Conservation (phyloP, 2,329 filamentous ascomycete species). For the Beauveria sp. region DNA sequence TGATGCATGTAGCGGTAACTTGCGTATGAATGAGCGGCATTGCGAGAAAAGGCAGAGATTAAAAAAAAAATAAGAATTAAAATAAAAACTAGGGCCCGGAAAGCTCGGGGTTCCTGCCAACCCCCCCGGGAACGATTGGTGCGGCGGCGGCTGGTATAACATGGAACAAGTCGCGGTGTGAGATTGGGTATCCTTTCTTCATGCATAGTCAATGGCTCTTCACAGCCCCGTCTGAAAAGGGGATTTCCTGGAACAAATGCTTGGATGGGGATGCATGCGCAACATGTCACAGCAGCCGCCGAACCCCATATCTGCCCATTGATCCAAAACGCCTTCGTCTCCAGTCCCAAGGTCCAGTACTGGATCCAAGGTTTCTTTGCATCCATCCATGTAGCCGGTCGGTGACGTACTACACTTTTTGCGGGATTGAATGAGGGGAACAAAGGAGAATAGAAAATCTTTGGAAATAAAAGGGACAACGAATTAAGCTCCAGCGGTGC, state of each 20-base stretch:
- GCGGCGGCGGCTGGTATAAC: background rate
- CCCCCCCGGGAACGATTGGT: background rate
- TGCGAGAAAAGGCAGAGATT: too few species aligned
- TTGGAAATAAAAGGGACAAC: too few species aligned
- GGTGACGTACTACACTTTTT: slow-evolving; percentile 6
- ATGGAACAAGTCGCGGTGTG: background rate
- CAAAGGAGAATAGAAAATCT: too few species aligned
- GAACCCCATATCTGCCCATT: background rate
- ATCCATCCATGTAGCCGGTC: background rate
- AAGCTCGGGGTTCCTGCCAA: background rate
- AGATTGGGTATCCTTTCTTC: background rate
- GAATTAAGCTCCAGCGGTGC: too few species aligned
- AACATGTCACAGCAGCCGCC: slow-evolving; percentile 4
- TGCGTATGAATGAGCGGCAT: too few species aligned
- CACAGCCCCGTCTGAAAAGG: background rate
- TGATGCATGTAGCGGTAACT: too few species aligned
- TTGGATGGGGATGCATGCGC: background rate
- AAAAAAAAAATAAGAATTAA: too few species aligned
- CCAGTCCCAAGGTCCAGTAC: background rate
- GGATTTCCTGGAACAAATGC: background rate
- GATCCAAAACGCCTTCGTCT: background rate
- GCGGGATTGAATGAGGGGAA: background rate
- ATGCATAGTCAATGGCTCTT: background rate
- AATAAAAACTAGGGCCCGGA: background rate
- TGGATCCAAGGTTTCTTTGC: too few species aligned